Conservation (phyloP, 805 yeast genomes). For the Huiozyma naganishii region DNA sequence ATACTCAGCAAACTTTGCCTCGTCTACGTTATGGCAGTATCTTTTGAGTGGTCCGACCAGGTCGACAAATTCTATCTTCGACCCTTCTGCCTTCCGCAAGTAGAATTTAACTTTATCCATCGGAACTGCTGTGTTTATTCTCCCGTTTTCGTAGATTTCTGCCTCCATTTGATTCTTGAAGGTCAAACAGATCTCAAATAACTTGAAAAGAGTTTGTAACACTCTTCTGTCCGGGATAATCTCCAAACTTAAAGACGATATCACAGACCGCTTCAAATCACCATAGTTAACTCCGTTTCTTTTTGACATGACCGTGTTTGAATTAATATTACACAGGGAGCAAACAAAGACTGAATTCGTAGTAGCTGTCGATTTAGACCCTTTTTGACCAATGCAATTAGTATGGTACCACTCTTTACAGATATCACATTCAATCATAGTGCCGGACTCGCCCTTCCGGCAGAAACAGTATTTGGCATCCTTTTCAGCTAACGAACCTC, state of each 20-base stretch:
- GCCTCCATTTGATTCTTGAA: constrained; percentile 10
- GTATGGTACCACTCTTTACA: constrained; percentile 69
- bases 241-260: constrained; percentile 12
- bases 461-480: constrained; percentile 44
- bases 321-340: constrained; percentile 38
- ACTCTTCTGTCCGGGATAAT: constrained; percentile 13
- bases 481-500: constrained; percentile 3
- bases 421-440: constrained; percentile 59
- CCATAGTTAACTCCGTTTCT: constrained; percentile 8
- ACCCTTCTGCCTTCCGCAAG: constrained; percentile 40
- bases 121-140: constrained; percentile 14
- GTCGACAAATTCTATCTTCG: constrained; percentile 15
- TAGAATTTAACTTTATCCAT: constrained; percentile 30
- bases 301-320: constrained; percentile 1
- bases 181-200: constrained; percentile 6
- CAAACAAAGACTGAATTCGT: constrained; percentile 38
- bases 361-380: constrained; percentile 22
- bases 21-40: constrained; percentile 8
- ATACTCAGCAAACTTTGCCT: constrained; percentile 1
- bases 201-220: constrained; percentile 7
- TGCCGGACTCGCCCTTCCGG: constrained; percentile 46
- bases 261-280: constrained; percentile 9
- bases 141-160: constrained; percentile 10
- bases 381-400: constrained; percentile 38
- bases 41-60: constrained; percentile 6